Conservation (phyloP, 2,329 filamentous ascomycete genomes). For the Talaromyces atroroseus region DNA sequence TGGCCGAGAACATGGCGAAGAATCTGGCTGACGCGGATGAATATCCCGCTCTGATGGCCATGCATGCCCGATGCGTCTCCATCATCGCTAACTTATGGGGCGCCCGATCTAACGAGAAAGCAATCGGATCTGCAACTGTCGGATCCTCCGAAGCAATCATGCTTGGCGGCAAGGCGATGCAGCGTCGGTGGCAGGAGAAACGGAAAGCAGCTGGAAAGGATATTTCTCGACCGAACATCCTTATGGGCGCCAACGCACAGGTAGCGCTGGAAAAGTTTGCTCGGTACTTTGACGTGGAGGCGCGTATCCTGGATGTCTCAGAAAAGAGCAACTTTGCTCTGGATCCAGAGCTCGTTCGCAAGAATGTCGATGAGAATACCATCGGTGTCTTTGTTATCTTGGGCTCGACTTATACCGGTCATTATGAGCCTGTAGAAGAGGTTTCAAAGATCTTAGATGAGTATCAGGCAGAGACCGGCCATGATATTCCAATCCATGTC, state of each 20-base stretch:
- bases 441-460: slow-evolving; percentile 61
- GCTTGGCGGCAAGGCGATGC: slow-evolving; percentile 67
- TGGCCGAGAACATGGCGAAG: slow-evolving; percentile 64
- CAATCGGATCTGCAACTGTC: slow-evolving; percentile 64
- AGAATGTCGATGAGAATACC: slow-evolving; percentile 69
- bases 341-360: slow-evolving; percentile 57
- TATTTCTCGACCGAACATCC: slow-evolving; percentile 60
- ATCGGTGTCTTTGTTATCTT: slow-evolving; percentile 71
- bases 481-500: slow-evolving; percentile 59
- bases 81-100: slow-evolving; percentile 65
- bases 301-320: slow-evolving; percentile 58
- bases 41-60: slow-evolving; percentile 55
- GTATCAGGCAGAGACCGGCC: slow-evolving; percentile 56
- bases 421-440: slow-evolving; percentile 67
- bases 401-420: slow-evolving; percentile 67
- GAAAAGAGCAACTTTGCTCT: slow-evolving; percentile 57
- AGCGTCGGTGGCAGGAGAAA: slow-evolving; percentile 66
- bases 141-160: slow-evolving; percentile 68
- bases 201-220: slow-evolving; percentile 58
- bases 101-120: slow-evolving; percentile 55
- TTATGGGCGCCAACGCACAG: slow-evolving; percentile 70
- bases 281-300: slow-evolving; percentile 68
- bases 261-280: slow-evolving; percentile 69
- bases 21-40: slow-evolving; percentile 68
- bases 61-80: slow-evolving; percentile 63